phyloP scores from a whole-genome alignment of 305 asterid genomes.

The Plantago lanceolata region DNA sequence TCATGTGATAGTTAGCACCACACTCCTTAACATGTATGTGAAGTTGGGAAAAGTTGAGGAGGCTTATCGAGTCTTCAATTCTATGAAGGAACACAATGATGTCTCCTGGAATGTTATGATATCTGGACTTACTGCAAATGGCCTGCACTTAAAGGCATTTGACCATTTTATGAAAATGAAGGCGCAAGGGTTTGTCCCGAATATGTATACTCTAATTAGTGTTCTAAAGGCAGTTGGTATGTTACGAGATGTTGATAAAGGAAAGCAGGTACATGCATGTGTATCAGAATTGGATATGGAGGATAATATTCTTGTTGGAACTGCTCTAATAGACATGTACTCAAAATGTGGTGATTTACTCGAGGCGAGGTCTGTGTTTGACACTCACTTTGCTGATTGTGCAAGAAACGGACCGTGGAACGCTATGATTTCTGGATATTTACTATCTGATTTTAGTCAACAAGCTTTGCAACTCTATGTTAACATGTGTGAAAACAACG shows the following conservation, averaged over 20 bases:
- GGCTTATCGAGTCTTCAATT: constrained; percentile 38
- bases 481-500: constrained; percentile 33
- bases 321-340: constrained; percentile 51
- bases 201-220: constrained; percentile 35
- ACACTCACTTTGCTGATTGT: constrained; percentile 28
- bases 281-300: constrained; percentile 34
- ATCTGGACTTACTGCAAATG: constrained; percentile 47
- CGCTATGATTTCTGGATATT: constrained; percentile 47
- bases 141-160: constrained; percentile 41
- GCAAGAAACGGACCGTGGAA: constrained; percentile 48
- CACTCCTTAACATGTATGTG: constrained; percentile 47
- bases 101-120: constrained; percentile 59
- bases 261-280: constrained; percentile 36
- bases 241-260: constrained; percentile 38
- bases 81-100: constrained; percentile 38
- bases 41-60: constrained; percentile 38
- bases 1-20: constrained; percentile 42
- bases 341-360: constrained; percentile 42
- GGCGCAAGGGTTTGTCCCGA: constrained; percentile 38
- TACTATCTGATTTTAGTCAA: constrained; percentile 23
- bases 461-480: constrained; percentile 38
- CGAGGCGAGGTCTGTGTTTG: constrained; percentile 42
- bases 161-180: constrained; percentile 38
- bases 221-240: constrained; percentile 48
- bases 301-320: constrained; percentile 39